Base-by-base conservation (phyloP, 2,329 filamentous ascomycete genomes). In the Fusarium succisae region DNA sequence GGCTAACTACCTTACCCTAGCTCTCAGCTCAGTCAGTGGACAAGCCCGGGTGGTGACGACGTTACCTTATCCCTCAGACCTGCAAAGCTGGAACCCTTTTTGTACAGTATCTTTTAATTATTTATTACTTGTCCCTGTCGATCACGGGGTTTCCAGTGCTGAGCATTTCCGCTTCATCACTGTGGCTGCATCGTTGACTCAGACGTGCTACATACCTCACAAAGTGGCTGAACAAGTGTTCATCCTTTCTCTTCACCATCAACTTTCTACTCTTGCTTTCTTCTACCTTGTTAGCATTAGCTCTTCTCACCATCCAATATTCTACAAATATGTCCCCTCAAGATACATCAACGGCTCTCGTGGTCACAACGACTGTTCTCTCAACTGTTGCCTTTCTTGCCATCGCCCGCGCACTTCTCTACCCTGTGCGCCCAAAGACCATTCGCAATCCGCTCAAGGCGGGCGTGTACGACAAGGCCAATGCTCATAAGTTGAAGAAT, bases 371-470 rank as follows among this genome's bases (percentile, higher is more conserved):
- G 5, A 84, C 86, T 1, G 82, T 83, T 41, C 73, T 84, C n/a
- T 80, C 82, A 14, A 87, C 85, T 13, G 73, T 85, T 45, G 78
- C 82, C 20, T 71, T 86, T 44, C 78, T 86, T 24, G 79, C 81
- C 30, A 55, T 82, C 60, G 80, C 79, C 50, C 79, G 77, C 22
- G 65, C 76, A n/a, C 64, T 79, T 32, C 81, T 87, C 18, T 86
- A 84, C 80, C 85, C 86, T 38, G 74, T 75, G 37, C 79, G 79
- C 47, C 81, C 80, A 57, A 81, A 79, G 63, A 77, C 86, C 38
- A 82, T 88, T 59, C 81, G 78, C 17, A 87, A 83, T 39, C 87
- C 87, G 38, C 82, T 87, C 39, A 84, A 80, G 63, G 85, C 84
- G 26, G 79, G 81, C 45, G 79, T 83, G 24, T 72, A 69, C 38